phyloP scores from a whole-genome alignment of 2,329 filamentous ascomycete species.

The Volutella citrinella region DNA sequence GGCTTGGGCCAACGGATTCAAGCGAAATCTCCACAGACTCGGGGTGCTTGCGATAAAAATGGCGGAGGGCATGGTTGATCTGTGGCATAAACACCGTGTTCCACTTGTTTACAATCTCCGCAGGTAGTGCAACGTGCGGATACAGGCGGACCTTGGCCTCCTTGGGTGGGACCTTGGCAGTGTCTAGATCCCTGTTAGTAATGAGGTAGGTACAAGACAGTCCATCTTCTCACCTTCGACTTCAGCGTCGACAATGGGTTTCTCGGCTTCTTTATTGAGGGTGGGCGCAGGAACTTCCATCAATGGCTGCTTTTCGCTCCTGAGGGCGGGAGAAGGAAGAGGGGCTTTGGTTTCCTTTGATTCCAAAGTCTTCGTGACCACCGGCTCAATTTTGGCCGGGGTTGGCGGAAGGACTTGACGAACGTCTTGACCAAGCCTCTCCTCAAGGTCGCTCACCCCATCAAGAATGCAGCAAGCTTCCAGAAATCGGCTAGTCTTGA shows the following conservation, averaged over 20 bases:
- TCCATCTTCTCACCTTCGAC: slow-evolving; percentile 15
- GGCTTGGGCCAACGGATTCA: slow-evolving; percentile 68
- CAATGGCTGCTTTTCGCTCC: slow-evolving; percentile 17
- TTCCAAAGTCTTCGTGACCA: slow-evolving; percentile 17
- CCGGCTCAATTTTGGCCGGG: too few relatives aligned
- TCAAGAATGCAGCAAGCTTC: slow-evolving; percentile 61
- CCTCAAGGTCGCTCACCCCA: slow-evolving; percentile 54
- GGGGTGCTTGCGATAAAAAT: slow-evolving; percentile 68
- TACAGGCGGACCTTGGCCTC: slow-evolving; percentile 54
- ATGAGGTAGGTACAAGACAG: too few relatives aligned
- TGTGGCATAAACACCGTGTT: slow-evolving; percentile 68
- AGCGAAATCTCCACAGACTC: slow-evolving; percentile 79
- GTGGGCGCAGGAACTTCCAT: not conserved
- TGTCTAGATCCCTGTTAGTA: not conserved
- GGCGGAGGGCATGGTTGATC: slow-evolving; percentile 66
- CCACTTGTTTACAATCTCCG: slow-evolving; percentile 68
- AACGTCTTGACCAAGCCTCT: slow-evolving; percentile 48
- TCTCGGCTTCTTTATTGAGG: slow-evolving; percentile 4
- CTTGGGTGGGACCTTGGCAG: too few relatives aligned
- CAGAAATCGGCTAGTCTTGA: slow-evolving; percentile 54
- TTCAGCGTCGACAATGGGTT: slow-evolving; percentile 9
- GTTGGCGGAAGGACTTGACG: too few relatives aligned
- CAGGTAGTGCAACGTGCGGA: slow-evolving; percentile 55
- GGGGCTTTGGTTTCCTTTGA: slow-evolving; percentile 9
- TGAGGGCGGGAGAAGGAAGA: slow-evolving; percentile 1